Percentiles rank a stretch among this genome's conserved stretches.
Evolutionary conservation across 345 rosid species (phyloP).

Genomic region (Reutealis trisperma): DNA sequence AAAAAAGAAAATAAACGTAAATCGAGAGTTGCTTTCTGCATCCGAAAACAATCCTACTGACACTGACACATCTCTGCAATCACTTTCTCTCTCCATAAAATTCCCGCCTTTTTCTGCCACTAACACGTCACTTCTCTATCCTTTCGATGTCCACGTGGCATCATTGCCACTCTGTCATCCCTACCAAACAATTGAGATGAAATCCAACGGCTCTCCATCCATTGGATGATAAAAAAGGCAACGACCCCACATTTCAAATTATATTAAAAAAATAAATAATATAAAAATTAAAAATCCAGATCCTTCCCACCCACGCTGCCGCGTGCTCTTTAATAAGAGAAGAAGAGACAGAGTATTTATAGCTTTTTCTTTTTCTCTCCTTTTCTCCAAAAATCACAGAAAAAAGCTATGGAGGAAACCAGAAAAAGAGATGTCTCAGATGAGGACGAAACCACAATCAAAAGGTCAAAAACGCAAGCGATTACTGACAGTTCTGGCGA

Average conservation of each 20-base stretch:
- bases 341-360: constrained; percentile 1
- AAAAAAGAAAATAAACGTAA: background rate
- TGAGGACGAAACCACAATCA: background rate
- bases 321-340: constrained; percentile 2
- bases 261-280: background rate
- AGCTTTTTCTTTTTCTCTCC: background rate
- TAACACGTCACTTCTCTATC: constrained; percentile 11
- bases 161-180: constrained; percentile 1
- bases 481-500: constrained; percentile 14
- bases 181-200: background rate
- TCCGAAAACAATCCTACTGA: constrained; percentile 7
- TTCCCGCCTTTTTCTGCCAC: constrained; percentile 14
- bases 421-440: constrained; percentile 20
- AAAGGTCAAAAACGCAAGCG: constrained; percentile 17
- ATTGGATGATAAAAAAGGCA: background rate
- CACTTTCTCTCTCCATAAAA: background rate
- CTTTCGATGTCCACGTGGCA: constrained; percentile 7
- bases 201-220: constrained; percentile 5
- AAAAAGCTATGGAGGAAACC: constrained; percentile 32
- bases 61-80: background rate
- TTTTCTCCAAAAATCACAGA: background rate
- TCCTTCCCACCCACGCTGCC: constrained; percentile 9
- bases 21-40: constrained; percentile 8
- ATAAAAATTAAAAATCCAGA: constrained; percentile 1
- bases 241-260: background rate